phyloP scores from a whole-genome alignment of 441 rosid species.

The Bocquillonia castaneifolia region DNA sequence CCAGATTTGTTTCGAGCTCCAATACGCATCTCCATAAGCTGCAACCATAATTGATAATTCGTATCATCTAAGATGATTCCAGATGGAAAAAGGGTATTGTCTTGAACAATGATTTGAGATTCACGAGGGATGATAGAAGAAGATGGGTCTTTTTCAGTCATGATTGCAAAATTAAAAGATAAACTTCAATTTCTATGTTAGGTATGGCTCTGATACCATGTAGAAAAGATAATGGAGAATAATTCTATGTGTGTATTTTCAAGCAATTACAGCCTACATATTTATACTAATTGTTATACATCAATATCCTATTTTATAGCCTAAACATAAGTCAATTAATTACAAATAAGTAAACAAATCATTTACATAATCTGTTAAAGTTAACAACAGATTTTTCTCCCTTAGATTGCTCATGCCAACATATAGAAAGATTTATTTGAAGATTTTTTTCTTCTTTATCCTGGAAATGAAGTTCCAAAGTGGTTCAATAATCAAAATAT shows the following conservation, averaged over 20 bases:
- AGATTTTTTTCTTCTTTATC: too few species aligned
- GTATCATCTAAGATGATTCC: not conserved
- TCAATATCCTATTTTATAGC: not conserved
- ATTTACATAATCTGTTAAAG: not conserved
- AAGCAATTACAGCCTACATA: not conserved
- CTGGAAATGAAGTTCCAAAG: too few species aligned
- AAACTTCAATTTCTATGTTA: not conserved
- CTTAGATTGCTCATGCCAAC: not conserved
- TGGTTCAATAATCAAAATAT: too few species aligned
- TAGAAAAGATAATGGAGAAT: conserved; percentile 1
- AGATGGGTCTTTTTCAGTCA: not conserved
- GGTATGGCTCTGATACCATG: not conserved
- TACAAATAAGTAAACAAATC: not conserved
- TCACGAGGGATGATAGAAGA: not conserved
- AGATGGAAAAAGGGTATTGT: not conserved
- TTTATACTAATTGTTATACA: not conserved
- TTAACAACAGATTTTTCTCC: not conserved
- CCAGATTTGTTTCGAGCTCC: too few species aligned
- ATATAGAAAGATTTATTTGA: not conserved
- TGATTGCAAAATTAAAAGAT: not conserved
- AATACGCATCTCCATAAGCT: too few species aligned
- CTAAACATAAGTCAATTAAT: not conserved
- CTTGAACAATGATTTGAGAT: not conserved
- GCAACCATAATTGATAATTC: too few species aligned
- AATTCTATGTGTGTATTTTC: not conserved